phyloP scores from a whole-genome alignment of 2,329 filamentous ascomycete genomes.

The Leptographium wingfieldii region DNA sequence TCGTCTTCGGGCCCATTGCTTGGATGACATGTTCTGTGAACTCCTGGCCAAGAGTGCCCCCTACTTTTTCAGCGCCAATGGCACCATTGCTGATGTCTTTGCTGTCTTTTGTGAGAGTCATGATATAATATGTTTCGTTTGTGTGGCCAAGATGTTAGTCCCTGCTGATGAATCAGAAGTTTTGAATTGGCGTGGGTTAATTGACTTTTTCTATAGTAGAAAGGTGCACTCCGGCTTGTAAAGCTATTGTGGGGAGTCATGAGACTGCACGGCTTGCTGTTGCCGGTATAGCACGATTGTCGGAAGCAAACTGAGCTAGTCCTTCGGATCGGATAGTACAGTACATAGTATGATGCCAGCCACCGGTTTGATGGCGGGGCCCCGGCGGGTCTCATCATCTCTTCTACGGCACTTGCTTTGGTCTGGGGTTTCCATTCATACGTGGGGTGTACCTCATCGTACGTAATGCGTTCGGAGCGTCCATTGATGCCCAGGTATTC shows the following conservation, averaged over 20 bases:
- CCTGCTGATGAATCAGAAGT: neutral
- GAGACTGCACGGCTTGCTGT: neutral
- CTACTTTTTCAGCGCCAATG: conserved; percentile 20
- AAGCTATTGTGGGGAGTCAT: neutral
- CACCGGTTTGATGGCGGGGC: no score
- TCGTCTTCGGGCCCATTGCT: conserved; percentile 49
- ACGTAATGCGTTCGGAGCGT: neutral
- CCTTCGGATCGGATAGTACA: neutral
- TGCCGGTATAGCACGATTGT: neutral
- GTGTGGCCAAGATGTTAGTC: neutral
- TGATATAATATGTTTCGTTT: neutral
- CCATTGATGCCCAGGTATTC: no score
- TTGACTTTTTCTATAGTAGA: neutral
- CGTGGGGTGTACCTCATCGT: no score
- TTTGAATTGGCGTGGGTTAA: neutral
- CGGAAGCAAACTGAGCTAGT: neutral
- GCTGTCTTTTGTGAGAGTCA: neutral
- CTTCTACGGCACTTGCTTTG: neutral
- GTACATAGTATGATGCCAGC: no score
- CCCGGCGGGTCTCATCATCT: neutral
- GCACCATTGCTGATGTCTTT: neutral
- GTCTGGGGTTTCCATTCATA: neutral
- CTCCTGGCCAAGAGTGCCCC: conserved; percentile 16
- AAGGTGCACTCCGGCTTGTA: neutral
- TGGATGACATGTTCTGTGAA: conserved; percentile 54